Evolutionary conservation across 2,329 filamentous ascomycete genomes (phyloP).

Genomic region (Dichotomopilus funicola): DNA sequence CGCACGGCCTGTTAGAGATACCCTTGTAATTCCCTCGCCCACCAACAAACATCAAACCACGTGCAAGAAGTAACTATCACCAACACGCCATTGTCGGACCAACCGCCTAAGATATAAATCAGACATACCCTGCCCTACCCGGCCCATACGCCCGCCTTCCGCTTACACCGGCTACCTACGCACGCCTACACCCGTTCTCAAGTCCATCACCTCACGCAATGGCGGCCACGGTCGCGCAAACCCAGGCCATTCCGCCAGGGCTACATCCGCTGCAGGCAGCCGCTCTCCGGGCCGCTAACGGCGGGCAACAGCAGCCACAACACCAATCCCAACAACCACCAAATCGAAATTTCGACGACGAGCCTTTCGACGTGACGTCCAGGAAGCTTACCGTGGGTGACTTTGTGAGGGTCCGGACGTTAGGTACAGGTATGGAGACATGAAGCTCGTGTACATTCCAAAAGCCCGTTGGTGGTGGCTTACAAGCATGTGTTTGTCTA

Average conservation of each 20-base stretch:
- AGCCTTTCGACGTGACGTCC: constrained; percentile 19
- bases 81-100: no score
- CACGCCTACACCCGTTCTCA: background rate
- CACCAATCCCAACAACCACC: constrained; percentile 17
- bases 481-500: constrained; percentile 25
- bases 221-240: constrained; percentile 26
- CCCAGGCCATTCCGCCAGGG: constrained; percentile 18
- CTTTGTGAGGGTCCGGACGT: constrained; percentile 67
- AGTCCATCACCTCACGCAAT: constrained; percentile 7
- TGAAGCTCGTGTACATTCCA: background rate
- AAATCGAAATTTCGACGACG: constrained; percentile 9
- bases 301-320: constrained; percentile 12
- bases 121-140: no score
- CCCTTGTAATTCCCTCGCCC: no score
- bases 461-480: no score
- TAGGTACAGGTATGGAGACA: constrained; percentile 59
- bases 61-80: no score
- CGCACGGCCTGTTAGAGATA: no score
- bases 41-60: no score
- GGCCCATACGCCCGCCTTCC: no score
- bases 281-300: constrained; percentile 12
- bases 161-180: no score
- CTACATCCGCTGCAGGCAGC: constrained; percentile 23
- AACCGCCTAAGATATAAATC: no score
- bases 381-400: constrained; percentile 44